phyloP scores from a whole-genome alignment of 257 asterid genomes.

The Fraxinus quadrangulata region DNA sequence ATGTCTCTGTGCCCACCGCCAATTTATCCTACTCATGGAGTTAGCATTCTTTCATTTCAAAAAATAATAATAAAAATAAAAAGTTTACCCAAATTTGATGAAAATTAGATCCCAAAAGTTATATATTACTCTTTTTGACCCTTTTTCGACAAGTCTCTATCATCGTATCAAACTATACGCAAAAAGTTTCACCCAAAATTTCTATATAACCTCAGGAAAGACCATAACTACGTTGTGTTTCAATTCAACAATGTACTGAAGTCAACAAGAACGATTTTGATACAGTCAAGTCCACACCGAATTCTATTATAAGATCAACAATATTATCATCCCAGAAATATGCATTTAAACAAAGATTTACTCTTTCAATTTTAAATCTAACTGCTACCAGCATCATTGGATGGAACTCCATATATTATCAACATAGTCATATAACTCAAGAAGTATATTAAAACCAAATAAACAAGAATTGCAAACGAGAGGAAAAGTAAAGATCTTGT shows the following conservation, averaged over 20 bases:
- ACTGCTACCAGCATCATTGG: too few relatives aligned
- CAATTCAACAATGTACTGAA: too few relatives aligned
- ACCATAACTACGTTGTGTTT: too few relatives aligned
- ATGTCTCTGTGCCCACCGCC: conserved; percentile 8
- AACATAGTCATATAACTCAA: conserved; percentile 11
- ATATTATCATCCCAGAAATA: too few relatives aligned
- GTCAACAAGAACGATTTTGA: too few relatives aligned
- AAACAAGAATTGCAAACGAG: background rate
- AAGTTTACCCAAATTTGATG: background rate
- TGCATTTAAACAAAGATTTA: too few relatives aligned
- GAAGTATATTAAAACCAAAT: conserved; percentile 2
- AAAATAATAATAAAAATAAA: background rate
- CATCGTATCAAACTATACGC: too few relatives aligned
- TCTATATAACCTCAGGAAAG: too few relatives aligned
- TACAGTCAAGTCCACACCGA: too few relatives aligned
- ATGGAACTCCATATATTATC: conserved; percentile 9
- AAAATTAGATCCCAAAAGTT: conserved; percentile 1
- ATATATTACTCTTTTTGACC: background rate
- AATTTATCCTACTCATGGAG: background rate
- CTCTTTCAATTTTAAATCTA: too few relatives aligned
- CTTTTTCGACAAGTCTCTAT: background rate
- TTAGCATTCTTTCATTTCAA: conserved; percentile 8
- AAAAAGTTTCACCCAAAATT: too few relatives aligned
- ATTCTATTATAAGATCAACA: too few relatives aligned
- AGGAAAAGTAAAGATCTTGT: background rate